Percentiles rank a stretch among this genome's conserved stretches.
Evolutionary conservation across 768 basidiomycete species (phyloP).

Genomic region (Roridomyces roridus): DNA sequence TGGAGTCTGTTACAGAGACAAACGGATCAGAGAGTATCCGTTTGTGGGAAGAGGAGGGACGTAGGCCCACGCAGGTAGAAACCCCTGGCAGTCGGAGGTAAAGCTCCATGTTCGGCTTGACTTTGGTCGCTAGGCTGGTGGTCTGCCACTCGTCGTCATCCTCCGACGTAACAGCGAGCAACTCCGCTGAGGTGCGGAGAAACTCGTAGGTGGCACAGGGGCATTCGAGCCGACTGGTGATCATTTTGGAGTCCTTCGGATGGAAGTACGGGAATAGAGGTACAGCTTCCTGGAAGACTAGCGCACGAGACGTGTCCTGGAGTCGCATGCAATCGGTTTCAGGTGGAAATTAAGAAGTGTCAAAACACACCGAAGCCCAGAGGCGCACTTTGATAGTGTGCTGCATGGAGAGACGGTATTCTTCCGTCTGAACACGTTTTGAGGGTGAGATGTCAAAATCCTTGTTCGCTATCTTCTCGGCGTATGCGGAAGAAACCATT

Average conservation of each 20-base stretch:
- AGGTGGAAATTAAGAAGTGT: background rate
- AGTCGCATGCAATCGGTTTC: background rate
- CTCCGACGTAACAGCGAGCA: background rate
- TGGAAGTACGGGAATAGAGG: background rate
- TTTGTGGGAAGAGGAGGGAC: too few species aligned
- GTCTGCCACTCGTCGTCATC: background rate
- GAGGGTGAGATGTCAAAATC: background rate
- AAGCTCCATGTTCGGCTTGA: background rate
- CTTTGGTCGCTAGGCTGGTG: background rate
- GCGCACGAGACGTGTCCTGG: background rate
- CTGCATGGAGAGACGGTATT: background rate
- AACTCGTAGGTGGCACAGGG: background rate
- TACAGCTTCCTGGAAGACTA: background rate
- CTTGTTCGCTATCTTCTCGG: background rate
- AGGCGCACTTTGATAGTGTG: background rate
- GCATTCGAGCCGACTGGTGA: background rate
- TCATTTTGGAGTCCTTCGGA: background rate
- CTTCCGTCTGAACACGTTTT: background rate
- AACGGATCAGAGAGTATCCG: too few species aligned
- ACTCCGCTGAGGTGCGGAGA: background rate
- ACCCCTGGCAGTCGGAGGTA: background rate
- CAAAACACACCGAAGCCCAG: background rate
- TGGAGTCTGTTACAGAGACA: too few species aligned
- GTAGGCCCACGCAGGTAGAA: background rate
- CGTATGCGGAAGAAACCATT: background rate